phyloP scores from a whole-genome alignment of 2,329 filamentous ascomycete species.

The Botryotinia convoluta region DNA sequence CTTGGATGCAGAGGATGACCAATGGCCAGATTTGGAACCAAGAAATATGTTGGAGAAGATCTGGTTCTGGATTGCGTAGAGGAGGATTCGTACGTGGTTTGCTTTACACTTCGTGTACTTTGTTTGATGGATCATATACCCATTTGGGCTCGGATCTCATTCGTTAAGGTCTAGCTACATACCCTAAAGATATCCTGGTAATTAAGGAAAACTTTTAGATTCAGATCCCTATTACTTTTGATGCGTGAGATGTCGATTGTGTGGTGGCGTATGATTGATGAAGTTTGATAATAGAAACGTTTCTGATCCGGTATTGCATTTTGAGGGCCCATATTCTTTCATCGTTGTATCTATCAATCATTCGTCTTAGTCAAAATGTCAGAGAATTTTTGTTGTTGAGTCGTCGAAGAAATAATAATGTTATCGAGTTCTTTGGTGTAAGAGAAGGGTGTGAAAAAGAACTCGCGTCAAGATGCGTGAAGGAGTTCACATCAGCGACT shows the following conservation, averaged over 20 bases:
- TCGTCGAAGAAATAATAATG: not conserved
- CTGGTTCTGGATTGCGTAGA: conserved; percentile 48
- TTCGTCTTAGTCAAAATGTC: not conserved
- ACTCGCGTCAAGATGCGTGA: not conserved
- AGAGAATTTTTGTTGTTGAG: not conserved
- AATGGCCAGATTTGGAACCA: conserved; percentile 42
- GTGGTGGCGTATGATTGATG: not conserved
- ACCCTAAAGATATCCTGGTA: conserved; percentile 1
- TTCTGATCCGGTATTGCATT: not conserved
- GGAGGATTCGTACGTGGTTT: too few relatives aligned
- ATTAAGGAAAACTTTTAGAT: not conserved
- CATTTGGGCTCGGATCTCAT: not conserved
- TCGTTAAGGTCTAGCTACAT: not conserved
- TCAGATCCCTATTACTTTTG: not conserved
- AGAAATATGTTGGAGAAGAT: conserved; percentile 44
- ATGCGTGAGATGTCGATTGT: not conserved
- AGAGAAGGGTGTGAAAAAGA: not conserved
- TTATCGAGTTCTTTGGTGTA: not conserved
- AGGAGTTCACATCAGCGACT: not conserved
- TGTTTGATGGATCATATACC: conserved; percentile 4
- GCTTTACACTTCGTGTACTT: not conserved
- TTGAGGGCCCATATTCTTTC: not conserved
- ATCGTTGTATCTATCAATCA: not conserved
- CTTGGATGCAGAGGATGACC: conserved; percentile 44
- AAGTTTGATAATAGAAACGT: not conserved